Percentiles rank a stretch among this genome's conserved stretches.
Evolutionary conservation across 495 filamentous ascomycete genomes (phyloP).

Genomic region (Bacidia gigantensis): DNA sequence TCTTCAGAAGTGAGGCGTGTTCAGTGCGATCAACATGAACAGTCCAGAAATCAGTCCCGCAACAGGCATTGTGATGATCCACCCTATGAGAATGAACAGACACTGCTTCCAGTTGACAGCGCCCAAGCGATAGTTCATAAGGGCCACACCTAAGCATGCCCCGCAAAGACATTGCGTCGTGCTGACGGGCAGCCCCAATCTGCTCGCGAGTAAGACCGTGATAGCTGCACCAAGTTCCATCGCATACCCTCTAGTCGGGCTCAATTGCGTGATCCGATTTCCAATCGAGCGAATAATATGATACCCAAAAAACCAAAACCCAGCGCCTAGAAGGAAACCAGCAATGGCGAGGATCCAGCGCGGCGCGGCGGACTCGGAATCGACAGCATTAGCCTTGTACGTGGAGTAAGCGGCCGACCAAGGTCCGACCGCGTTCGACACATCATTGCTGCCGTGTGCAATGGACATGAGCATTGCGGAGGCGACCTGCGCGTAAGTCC

Average conservation of each 20-base stretch:
- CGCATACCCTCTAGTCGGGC: constrained; percentile 51
- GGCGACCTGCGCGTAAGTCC: constrained; percentile 54
- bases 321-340: constrained; percentile 41
- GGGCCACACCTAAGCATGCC: constrained; percentile 25
- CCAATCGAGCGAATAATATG: constrained; percentile 57
- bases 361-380: constrained; percentile 39
- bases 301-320: constrained; percentile 59
- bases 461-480: constrained; percentile 59
- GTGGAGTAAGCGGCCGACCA: constrained; percentile 49
- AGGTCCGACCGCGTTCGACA: constrained; percentile 58
- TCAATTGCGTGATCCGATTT: constrained; percentile 56
- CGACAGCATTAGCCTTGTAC: constrained; percentile 32
- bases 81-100: constrained; percentile 25
- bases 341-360: constrained; percentile 53
- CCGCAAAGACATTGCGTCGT: constrained; percentile 31
- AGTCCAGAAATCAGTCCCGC: constrained; percentile 26
- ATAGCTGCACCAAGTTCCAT: constrained; percentile 58
- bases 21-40: constrained; percentile 28
- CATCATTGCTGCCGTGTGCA: constrained; percentile 63
- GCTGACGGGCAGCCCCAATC: constrained; percentile 33
- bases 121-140: constrained; percentile 29
- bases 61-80: constrained; percentile 29
- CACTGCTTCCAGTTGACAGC: constrained; percentile 30
- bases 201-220: constrained; percentile 52
- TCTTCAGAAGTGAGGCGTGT: constrained; percentile 28